Conservation (phyloP, 352 stramenopile genomes). For the Globisporangium rhizosaccharum region DNA sequence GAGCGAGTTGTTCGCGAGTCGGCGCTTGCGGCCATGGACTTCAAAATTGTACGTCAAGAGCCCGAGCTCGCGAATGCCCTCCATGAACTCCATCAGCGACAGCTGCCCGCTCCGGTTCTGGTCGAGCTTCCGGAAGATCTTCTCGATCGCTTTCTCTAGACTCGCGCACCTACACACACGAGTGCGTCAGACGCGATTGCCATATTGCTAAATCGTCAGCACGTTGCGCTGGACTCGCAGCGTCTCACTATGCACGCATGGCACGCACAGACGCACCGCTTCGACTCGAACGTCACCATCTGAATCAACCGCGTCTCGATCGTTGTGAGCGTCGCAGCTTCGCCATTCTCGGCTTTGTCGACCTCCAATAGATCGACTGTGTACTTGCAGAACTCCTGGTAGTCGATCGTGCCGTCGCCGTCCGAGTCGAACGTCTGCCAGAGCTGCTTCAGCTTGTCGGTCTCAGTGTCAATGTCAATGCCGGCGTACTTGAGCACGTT, state of each 20-base stretch:
- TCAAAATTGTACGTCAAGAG: conserved; percentile 45
- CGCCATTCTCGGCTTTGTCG: conserved; percentile 24
- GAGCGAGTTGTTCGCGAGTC: conserved; percentile 33
- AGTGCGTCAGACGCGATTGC: background rate
- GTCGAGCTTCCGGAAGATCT: conserved; percentile 33
- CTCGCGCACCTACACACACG: conserved; percentile 3
- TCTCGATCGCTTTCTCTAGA: conserved; percentile 27
- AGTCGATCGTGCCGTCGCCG: conserved; percentile 38
- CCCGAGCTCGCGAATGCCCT: conserved; percentile 32
- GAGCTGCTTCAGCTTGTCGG: conserved; percentile 25
- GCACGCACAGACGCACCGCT: conserved; percentile 7
- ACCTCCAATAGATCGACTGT: conserved; percentile 30
- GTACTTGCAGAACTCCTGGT: conserved; percentile 40
- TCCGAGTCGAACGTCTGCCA: conserved; percentile 39
- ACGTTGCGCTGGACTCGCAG: too few relatives aligned
- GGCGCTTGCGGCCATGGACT: conserved; percentile 34
- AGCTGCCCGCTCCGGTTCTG: conserved; percentile 31
- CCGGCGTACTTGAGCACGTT: conserved; percentile 26
- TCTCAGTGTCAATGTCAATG: conserved; percentile 28
- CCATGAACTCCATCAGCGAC: conserved; percentile 35
- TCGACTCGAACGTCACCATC: conserved; percentile 28
- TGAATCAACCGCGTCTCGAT: conserved; percentile 32
- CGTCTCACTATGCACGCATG: too few relatives aligned
- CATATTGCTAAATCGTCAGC: too few relatives aligned
- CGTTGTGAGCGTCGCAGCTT: conserved; percentile 13